These are phyloP conservation scores for Leishmania tropica DNA, from an alignment of 208 protist species.

Conservation along the genomic window DNA sequence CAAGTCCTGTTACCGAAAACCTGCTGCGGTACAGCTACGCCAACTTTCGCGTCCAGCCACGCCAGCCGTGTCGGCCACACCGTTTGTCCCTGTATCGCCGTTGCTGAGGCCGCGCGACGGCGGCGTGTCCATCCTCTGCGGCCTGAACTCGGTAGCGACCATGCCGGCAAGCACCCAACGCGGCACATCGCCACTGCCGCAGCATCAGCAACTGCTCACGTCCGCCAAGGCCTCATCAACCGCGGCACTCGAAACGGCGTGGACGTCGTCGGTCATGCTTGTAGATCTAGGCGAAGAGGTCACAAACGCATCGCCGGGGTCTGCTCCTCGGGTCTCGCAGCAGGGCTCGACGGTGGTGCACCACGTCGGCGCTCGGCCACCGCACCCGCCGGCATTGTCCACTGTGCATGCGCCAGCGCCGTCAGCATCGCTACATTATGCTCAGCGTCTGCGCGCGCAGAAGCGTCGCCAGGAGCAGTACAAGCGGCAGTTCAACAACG, in stretches of 20 bases:
- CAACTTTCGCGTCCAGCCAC: background rate
- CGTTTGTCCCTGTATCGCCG: background rate
- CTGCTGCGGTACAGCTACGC: background rate
- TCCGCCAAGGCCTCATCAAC: background rate
- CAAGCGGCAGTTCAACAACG: conserved; percentile 7
- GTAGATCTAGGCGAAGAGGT: background rate
- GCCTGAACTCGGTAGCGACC: background rate
- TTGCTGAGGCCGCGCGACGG: background rate
- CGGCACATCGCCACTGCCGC: background rate
- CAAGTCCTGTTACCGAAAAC: background rate
- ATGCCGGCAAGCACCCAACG: background rate
- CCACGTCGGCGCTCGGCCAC: background rate
- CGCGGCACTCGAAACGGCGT: background rate
- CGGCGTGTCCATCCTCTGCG: background rate
- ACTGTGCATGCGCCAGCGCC: background rate
- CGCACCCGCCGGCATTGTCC: background rate
- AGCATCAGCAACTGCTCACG: background rate
- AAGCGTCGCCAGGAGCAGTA: conserved; percentile 25
- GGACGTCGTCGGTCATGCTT: background rate
- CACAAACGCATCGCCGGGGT: background rate
- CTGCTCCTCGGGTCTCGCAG: background rate
- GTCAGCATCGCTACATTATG: conserved; percentile 3
- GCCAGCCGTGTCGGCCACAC: background rate
- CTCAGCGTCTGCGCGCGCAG: conserved; percentile 19
- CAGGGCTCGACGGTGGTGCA: background rate